These are phyloP conservation scores for Blastomyces emzantsi DNA, from an alignment of 2,329 filamentous ascomycete species.

Conservation along the genomic window DNA sequence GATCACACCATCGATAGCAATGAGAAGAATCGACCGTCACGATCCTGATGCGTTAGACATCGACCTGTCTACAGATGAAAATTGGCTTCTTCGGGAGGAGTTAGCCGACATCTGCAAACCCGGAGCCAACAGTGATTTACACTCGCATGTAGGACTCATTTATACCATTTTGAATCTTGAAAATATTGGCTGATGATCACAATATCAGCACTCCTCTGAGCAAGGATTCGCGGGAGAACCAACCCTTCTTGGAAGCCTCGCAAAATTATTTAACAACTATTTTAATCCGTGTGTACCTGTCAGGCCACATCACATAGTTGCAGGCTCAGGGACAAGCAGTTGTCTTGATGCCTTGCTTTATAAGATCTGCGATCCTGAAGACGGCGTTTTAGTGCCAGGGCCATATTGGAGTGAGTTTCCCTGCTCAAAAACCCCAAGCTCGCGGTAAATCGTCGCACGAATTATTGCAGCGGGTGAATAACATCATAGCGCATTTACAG, in stretches of 20 bases:
- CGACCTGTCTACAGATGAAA: conserved; percentile 15
- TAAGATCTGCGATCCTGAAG: conserved; percentile 28
- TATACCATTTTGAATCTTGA: not conserved
- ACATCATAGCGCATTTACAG: conserved; percentile 9
- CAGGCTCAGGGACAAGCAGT: conserved; percentile 17
- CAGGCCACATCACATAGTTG: conserved; percentile 16
- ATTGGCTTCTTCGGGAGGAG: conserved; percentile 15
- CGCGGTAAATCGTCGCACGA: not conserved
- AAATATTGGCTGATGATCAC: not conserved
- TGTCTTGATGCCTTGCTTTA: conserved; percentile 25
- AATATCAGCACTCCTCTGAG: conserved; percentile 14
- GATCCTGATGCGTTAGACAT: conserved; percentile 9
- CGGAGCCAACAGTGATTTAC: conserved; percentile 7
- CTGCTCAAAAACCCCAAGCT: not conserved
- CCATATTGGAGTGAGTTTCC: conserved; percentile 25
- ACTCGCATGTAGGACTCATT: conserved; percentile 8
- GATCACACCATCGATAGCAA: not conserved
- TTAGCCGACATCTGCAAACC: conserved; percentile 13
- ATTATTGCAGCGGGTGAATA: not conserved
- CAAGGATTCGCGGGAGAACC: conserved; percentile 19
- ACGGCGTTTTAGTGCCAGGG: conserved; percentile 25
- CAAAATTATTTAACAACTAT: conserved; percentile 22
- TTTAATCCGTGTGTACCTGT: conserved; percentile 22
- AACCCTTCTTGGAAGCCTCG: conserved; percentile 16
- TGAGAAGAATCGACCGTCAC: not conserved